These are phyloP conservation scores for Hypsizygus marmoreus DNA, from an alignment of 768 basidiomycete species.

Conservation along the genomic window DNA sequence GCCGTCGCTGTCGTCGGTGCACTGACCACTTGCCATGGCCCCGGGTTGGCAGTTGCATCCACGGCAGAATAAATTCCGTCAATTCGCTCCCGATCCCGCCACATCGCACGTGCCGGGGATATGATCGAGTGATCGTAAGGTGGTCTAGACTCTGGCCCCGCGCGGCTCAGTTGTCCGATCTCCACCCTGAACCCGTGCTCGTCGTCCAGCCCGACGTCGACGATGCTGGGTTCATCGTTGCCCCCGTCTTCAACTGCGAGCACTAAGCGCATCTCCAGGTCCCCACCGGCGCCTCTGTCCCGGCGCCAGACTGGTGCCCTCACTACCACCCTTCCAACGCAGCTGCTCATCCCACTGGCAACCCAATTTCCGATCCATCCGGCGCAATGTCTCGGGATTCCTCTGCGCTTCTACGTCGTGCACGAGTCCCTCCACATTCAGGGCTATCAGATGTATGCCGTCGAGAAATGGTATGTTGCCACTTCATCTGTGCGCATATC, in stretches of 20 bases:
- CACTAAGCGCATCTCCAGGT: background rate
- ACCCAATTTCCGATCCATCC: constrained; percentile 15
- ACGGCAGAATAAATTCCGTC: too few species aligned
- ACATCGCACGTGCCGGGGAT: too few species aligned
- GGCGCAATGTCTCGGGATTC: constrained; percentile 18
- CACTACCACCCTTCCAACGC: constrained; percentile 16
- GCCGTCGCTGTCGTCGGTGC: background rate
- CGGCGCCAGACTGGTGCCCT: constrained; percentile 8
- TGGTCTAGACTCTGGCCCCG: too few species aligned
- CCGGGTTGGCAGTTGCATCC: too few species aligned
- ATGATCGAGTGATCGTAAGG: too few species aligned
- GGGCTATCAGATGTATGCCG: constrained; percentile 83
- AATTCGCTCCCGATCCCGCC: too few species aligned
- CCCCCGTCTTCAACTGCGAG: background rate
- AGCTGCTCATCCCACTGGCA: constrained; percentile 26
- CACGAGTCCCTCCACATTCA: constrained; percentile 49
- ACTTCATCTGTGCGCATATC: background rate
- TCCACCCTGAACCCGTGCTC: too few species aligned
- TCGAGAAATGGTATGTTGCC: constrained; percentile 72
- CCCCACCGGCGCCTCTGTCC: constrained; percentile 1
- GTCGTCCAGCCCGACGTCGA: background rate
- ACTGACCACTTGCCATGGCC: too few species aligned
- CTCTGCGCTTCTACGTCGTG: constrained; percentile 50
- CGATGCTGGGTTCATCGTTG: background rate
- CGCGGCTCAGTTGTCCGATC: too few species aligned